Percentiles rank a stretch among this genome's conserved stretches.
Conservation (phyloP, 306 rosid genomes). For the Arachis hypogaea region DNA sequence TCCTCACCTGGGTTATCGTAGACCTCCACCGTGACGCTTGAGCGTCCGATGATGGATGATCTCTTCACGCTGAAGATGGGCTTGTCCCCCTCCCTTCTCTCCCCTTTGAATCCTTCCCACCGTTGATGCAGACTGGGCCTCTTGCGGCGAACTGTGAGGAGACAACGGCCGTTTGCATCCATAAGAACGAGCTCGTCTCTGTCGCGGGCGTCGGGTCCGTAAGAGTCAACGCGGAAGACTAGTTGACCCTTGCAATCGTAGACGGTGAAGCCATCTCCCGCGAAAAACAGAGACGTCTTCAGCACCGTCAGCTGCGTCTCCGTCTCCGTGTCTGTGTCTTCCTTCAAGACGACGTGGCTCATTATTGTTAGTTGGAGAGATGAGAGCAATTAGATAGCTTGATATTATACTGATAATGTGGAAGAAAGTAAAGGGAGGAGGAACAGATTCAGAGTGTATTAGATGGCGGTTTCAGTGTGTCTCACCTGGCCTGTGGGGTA, state of each 20-base stretch:
- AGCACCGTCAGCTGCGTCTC: slow-evolving; percentile 77
- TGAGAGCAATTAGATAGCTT: too few relatives aligned
- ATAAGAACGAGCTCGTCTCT: slow-evolving; percentile 79
- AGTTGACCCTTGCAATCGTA: slow-evolving; percentile 67
- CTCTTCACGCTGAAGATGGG: slow-evolving; percentile 80
- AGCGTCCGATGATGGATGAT: slow-evolving; percentile 84
- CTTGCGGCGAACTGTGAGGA: slow-evolving; percentile 94
- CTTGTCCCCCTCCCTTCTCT: slow-evolving; percentile 75
- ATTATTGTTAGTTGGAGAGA: too few relatives aligned
- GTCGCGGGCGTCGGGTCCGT: slow-evolving; percentile 67
- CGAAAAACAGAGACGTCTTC: slow-evolving; percentile 82
- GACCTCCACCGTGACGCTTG: slow-evolving; percentile 75
- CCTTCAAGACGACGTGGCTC: too few relatives aligned
- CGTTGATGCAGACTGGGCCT: slow-evolving; percentile 90
- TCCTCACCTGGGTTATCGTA: slow-evolving; percentile 59
- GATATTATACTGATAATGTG: too few relatives aligned
- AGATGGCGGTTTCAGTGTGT: too few relatives aligned
- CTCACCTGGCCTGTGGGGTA: too few relatives aligned
- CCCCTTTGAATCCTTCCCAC: slow-evolving; percentile 91
- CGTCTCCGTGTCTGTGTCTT: slow-evolving; percentile 41
- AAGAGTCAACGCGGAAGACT: slow-evolving; percentile 85
- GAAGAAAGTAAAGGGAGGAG: too few relatives aligned
- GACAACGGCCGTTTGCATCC: slow-evolving; percentile 80
- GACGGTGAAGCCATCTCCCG: slow-evolving; percentile 86
- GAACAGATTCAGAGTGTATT: too few relatives aligned